Evolutionary conservation across 78 protist genomes (phyloP).

Genomic region (Guillardia theta): DNA sequence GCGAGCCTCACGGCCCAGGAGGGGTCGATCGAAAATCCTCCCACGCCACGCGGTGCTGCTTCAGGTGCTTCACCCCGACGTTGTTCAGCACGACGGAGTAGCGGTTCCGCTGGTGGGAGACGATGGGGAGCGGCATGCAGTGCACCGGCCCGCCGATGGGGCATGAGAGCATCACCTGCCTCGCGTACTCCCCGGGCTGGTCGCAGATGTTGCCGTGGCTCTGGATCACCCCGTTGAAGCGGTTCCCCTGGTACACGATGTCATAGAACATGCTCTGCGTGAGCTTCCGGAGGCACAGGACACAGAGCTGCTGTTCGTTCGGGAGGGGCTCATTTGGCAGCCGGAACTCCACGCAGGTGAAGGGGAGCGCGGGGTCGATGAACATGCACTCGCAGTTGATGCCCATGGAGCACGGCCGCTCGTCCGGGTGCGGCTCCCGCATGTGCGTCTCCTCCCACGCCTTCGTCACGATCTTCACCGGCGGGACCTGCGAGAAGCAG

Average conservation of each 20-base stretch:
- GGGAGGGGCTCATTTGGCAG: not conserved
- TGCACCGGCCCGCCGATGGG: not conserved
- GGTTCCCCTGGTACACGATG: not conserved
- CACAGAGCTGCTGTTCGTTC: not conserved
- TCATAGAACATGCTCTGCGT: not conserved
- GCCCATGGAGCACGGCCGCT: not conserved
- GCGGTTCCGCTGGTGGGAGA: slow-evolving; percentile 12
- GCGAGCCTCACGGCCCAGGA: too few relatives aligned
- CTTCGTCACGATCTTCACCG: not conserved
- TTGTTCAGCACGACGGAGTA: not conserved
- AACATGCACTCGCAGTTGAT: not conserved
- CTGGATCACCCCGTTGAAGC: not conserved
- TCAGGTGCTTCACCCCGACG: not conserved
- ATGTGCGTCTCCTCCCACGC: not conserved
- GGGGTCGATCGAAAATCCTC: slow-evolving; percentile 7
- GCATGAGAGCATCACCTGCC: not conserved
- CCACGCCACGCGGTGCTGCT: not conserved
- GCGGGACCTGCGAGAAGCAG: not conserved
- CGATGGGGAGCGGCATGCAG: not conserved
- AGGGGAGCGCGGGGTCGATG: not conserved
- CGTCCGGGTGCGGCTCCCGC: not conserved
- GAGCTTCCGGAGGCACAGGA: not conserved
- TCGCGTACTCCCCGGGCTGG: not conserved
- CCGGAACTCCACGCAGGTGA: not conserved
- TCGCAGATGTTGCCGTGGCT: not conserved